Evolutionary conservation across 2,329 filamentous ascomycete genomes (phyloP).

Genomic region (Paraphoma sp.): DNA sequence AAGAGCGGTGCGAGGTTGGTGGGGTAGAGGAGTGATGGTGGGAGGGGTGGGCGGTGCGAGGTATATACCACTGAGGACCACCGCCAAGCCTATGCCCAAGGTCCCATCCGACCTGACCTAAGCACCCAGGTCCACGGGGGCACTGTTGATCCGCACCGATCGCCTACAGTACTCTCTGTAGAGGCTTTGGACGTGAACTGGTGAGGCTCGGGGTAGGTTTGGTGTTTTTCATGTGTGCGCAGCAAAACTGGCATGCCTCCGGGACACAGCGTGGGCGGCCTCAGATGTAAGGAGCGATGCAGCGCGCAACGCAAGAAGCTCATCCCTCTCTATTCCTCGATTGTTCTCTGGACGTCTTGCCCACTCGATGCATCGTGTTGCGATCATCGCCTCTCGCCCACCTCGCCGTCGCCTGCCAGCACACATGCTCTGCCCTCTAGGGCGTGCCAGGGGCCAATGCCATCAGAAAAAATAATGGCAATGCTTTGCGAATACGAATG

Average conservation of each 20-base stretch:
- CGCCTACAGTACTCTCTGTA: not conserved
- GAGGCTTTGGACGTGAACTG: not conserved
- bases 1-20: conserved; percentile 8
- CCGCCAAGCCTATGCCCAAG: conserved; percentile 24
- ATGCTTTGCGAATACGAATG: too few species aligned
- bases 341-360: not conserved
- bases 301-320: not conserved
- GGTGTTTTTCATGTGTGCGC: not conserved
- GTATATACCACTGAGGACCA: conserved; percentile 25
- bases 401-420: not conserved
- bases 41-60: conserved; percentile 25
- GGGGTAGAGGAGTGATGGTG: conserved; percentile 13
- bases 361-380: conserved; percentile 4
- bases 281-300: not conserved
- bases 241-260: conserved; percentile 12
- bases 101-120: conserved; percentile 11
- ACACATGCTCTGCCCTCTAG: too few species aligned
- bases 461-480: too few species aligned
- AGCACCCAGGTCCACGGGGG: conserved; percentile 10
- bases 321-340: not conserved
- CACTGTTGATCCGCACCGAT: conserved; percentile 1
- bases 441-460: too few species aligned
- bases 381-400: not conserved
- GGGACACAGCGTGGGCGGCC: conserved; percentile 3
- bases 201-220: not conserved